phyloP scores from a whole-genome alignment of 441 rosid genomes.

The Croton laevigatus region DNA sequence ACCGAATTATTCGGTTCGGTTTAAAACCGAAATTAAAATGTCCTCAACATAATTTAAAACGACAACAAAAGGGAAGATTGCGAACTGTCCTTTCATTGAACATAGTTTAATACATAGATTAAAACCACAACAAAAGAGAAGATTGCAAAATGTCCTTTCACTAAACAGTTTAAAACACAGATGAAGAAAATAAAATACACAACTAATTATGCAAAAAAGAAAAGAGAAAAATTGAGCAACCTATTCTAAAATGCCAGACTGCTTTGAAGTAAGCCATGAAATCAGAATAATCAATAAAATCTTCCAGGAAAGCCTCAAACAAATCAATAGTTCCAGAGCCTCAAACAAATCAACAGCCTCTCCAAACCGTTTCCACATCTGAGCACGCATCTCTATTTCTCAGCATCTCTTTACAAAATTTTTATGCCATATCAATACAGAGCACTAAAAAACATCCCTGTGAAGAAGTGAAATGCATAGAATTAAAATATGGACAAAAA shows the following conservation, averaged over 20 bases:
- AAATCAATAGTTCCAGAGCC: no score
- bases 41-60: no score
- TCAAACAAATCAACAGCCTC: constrained; percentile 43
- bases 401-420: constrained; percentile 73
- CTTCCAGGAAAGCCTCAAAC: constrained; percentile 54
- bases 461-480: constrained; percentile 23
- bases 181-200: no score
- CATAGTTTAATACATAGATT: no score
- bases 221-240: constrained; percentile 34
- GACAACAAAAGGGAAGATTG: no score
- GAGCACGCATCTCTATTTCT: constrained; percentile 49
- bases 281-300: constrained; percentile 49
- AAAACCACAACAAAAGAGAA: no score
- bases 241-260: constrained; percentile 74
- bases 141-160: no score
- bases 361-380: constrained; percentile 61
- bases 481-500: constrained; percentile 18
- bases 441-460: constrained; percentile 95
- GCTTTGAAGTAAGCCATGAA: constrained; percentile 86
- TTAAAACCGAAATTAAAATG: no score
- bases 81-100: no score
- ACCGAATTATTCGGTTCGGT: no score
- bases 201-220: constrained; percentile 1
- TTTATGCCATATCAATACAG: constrained; percentile 84
- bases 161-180: no score